Evolutionary conservation across 441 rosid genomes (phyloP).

Genomic region (Omphalea diandra): DNA sequence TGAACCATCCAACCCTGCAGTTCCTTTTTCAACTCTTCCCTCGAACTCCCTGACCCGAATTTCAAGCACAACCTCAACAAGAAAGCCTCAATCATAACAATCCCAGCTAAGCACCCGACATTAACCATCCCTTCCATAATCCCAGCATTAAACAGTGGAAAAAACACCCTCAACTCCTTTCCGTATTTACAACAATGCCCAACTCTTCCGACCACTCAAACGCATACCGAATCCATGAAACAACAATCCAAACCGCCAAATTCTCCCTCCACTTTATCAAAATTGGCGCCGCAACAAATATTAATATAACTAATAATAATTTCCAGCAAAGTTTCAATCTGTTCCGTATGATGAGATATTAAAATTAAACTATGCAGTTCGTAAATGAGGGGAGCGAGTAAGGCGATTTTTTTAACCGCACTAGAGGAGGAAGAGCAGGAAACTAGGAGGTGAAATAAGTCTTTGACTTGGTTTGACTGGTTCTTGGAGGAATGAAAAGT

Average conservation of each 20-base stretch:
- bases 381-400: constrained; percentile 59
- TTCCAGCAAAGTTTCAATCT: constrained; percentile 51
- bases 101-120: constrained; percentile 55
- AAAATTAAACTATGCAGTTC: constrained; percentile 36
- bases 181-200: constrained; percentile 28
- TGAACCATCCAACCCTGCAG: constrained; percentile 36
- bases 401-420: constrained; percentile 43
- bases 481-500: constrained; percentile 41
- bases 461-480: no score
- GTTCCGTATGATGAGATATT: constrained; percentile 29
- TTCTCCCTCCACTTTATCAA: constrained; percentile 31
- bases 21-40: constrained; percentile 40
- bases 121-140: constrained; percentile 32
- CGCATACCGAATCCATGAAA: constrained; percentile 42
- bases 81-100: constrained; percentile 60
- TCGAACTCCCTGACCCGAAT: constrained; percentile 33
- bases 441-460: constrained; percentile 55
- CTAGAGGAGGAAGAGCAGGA: constrained; percentile 48
- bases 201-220: constrained; percentile 55
- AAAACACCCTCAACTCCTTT: constrained; percentile 44
- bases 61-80: constrained; percentile 56
- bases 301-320: constrained; percentile 52
- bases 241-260: constrained; percentile 33
- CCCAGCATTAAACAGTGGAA: constrained; percentile 47
- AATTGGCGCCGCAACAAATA: constrained; percentile 30